Percentiles rank a stretch among this genome's conserved stretches.
Conservation (phyloP, 1,284 basidiomycete species). For the Leccinum cinnamomeum region DNA sequence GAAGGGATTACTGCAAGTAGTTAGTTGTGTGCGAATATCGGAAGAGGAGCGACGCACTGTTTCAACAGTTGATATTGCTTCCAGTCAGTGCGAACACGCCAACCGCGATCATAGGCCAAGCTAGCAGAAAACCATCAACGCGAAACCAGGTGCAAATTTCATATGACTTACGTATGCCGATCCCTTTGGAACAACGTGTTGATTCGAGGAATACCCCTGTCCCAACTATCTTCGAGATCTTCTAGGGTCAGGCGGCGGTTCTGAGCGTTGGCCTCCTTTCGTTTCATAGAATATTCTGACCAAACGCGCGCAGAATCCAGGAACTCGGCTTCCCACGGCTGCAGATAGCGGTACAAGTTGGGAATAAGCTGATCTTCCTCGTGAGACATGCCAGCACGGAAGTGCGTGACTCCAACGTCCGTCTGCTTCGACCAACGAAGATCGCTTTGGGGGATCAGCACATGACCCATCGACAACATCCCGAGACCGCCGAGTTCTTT, state of each 20-base stretch:
- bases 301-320: slow-evolving; percentile 97
- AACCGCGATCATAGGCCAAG: slow-evolving; percentile 96
- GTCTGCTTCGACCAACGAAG: slow-evolving; percentile 98
- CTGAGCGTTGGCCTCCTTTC: slow-evolving; percentile 97
- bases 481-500: slow-evolving; percentile 98
- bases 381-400: slow-evolving; percentile 96
- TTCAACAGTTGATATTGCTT: slow-evolving; percentile 96
- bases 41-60: slow-evolving; percentile 51
- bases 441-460: slow-evolving; percentile 96
- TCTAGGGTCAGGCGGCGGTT: slow-evolving; percentile 96
- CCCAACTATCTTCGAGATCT: slow-evolving; percentile 97
- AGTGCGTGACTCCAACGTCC: slow-evolving; percentile 93
- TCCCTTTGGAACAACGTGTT: slow-evolving; percentile 99
- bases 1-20: slow-evolving; percentile 77
- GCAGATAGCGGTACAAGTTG: slow-evolving; percentile 96
- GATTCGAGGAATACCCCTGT: slow-evolving; percentile 97
- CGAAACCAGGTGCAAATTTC: slow-evolving; percentile 39
- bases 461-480: slow-evolving; percentile 99
- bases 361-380: slow-evolving; percentile 95
- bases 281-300: slow-evolving; percentile 99
- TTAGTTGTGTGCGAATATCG: slow-evolving; percentile 5
- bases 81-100: slow-evolving; percentile 95
- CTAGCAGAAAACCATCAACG: slow-evolving; percentile 54
- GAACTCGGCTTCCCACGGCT: slow-evolving; percentile 99
- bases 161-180: slow-evolving; percentile 76